Evolutionary conservation across 2,329 filamentous ascomycete species (phyloP).

Genomic region (Rachicladosporium sp.): DNA sequence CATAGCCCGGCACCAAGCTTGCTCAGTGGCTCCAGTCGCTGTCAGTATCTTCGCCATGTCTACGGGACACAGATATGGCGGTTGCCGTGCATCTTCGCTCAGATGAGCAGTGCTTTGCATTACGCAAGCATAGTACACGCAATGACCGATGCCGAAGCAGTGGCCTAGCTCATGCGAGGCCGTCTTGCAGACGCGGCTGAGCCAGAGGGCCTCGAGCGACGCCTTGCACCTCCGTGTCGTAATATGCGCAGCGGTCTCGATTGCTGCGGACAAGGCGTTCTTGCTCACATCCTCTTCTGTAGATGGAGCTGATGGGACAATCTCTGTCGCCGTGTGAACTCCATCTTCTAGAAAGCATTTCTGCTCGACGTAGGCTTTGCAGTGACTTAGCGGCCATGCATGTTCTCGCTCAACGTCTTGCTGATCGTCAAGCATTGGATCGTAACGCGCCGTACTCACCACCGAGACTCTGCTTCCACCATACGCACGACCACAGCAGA

Average conservation of each 20-base stretch:
- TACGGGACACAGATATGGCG: slow-evolving; percentile 50
- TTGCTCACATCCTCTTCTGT: not conserved
- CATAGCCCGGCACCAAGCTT: too few species aligned
- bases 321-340: not conserved
- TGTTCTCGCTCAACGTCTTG: slow-evolving; percentile 40
- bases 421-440: slow-evolving; percentile 34
- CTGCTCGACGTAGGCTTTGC: slow-evolving; percentile 36
- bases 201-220: slow-evolving; percentile 36
- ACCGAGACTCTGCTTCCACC: slow-evolving; percentile 51
- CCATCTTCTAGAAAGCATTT: slow-evolving; percentile 13
- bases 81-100: slow-evolving; percentile 48
- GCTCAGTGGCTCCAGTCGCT: too few species aligned
- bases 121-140: slow-evolving; percentile 50
- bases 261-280: not conserved
- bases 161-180: slow-evolving; percentile 55
- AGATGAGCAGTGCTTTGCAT: slow-evolving; percentile 50
- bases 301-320: too few species aligned
- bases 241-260: slow-evolving; percentile 8
- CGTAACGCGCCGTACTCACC: slow-evolving; percentile 50
- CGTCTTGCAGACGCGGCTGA: slow-evolving; percentile 45
- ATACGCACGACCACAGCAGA: slow-evolving; percentile 55
- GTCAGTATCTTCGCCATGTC: slow-evolving; percentile 42
- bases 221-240: not conserved
- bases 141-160: slow-evolving; percentile 57
- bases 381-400: slow-evolving; percentile 55